Evolutionary conservation across 176 grass and related monocot genomes (phyloP).

Genomic region (Avena insularis): DNA sequence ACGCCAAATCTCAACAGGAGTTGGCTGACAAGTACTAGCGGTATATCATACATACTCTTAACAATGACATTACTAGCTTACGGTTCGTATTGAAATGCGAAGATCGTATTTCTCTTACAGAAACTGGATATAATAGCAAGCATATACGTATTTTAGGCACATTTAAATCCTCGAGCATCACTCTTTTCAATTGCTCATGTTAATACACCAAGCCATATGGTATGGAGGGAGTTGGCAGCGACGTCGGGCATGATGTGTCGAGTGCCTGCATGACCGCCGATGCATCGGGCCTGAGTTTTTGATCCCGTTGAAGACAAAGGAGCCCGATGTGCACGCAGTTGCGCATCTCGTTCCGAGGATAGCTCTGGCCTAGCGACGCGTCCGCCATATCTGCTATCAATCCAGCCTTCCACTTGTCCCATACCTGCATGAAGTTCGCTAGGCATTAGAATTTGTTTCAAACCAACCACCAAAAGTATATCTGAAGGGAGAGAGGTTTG

Average conservation of each 20-base stretch:
- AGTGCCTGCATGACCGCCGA: conserved; percentile 38
- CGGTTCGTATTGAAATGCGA: no score
- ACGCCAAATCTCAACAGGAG: no score
- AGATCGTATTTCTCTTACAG: no score
- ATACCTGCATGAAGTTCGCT: conserved; percentile 14
- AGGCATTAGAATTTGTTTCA: background rate
- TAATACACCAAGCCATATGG: background rate
- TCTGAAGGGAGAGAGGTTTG: background rate
- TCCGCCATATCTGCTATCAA: conserved; percentile 30
- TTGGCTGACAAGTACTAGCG: no score
- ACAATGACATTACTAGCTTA: no score
- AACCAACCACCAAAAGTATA: no score
- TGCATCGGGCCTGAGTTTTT: conserved; percentile 23
- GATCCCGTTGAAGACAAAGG: conserved; percentile 43
- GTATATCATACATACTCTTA: no score
- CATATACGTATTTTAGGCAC: no score
- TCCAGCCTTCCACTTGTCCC: conserved; percentile 39
- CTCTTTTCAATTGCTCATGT: no score
- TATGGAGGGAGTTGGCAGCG: conserved; percentile 10
- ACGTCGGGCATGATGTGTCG: background rate
- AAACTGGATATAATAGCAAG: no score
- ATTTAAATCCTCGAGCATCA: no score
- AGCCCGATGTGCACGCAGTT: conserved; percentile 16
- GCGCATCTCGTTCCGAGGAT: background rate
- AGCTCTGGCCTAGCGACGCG: conserved; percentile 8